Percentiles rank a stretch among this genome's conserved stretches.
phyloP scores from a whole-genome alignment of 192 early-diverging fungal genomes.

The Mycoemilia scoparia region DNA sequence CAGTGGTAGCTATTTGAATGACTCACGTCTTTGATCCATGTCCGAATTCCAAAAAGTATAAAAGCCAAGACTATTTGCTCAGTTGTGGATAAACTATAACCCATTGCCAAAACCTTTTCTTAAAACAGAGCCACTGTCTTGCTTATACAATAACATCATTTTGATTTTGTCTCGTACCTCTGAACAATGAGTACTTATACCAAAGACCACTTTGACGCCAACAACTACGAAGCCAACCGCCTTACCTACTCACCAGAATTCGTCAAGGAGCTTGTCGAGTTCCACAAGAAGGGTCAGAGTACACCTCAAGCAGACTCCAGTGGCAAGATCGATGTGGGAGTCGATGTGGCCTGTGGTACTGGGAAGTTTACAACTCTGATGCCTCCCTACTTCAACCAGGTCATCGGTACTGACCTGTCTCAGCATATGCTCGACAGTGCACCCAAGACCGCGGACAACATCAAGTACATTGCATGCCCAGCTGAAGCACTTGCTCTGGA shows the following conservation, averaged over 20 bases:
- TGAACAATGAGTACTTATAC: constrained; percentile 17
- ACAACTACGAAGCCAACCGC: constrained; percentile 14
- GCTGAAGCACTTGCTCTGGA: constrained; percentile 11
- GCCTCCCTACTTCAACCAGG: constrained; percentile 6
- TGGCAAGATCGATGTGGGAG: constrained; percentile 11
- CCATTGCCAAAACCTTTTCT: too few relatives aligned
- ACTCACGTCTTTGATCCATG: too few relatives aligned
- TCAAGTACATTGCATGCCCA: constrained; percentile 12
- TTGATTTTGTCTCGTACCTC: too few relatives aligned
- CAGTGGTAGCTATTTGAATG: too few relatives aligned
- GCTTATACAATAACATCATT: too few relatives aligned
- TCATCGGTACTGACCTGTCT: constrained; percentile 23
- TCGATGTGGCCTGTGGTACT: constrained; percentile 29
- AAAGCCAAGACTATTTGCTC: too few relatives aligned
- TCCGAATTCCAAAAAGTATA: too few relatives aligned
- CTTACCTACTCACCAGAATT: constrained; percentile 15
- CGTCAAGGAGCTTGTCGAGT: constrained; percentile 9
- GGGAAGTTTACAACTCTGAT: constrained; percentile 25
- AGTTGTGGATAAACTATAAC: too few relatives aligned
- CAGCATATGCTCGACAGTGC: constrained; percentile 17
- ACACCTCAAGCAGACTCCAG: constrained; percentile 7
- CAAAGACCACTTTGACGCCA: constrained; percentile 6
- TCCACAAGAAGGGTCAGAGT: constrained; percentile 13
- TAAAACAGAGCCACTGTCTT: too few relatives aligned
- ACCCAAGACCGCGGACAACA: constrained; percentile 1